Evolutionary conservation across 176 grass and related monocot genomes (phyloP).

Genomic region (Melocanna baccifera): DNA sequence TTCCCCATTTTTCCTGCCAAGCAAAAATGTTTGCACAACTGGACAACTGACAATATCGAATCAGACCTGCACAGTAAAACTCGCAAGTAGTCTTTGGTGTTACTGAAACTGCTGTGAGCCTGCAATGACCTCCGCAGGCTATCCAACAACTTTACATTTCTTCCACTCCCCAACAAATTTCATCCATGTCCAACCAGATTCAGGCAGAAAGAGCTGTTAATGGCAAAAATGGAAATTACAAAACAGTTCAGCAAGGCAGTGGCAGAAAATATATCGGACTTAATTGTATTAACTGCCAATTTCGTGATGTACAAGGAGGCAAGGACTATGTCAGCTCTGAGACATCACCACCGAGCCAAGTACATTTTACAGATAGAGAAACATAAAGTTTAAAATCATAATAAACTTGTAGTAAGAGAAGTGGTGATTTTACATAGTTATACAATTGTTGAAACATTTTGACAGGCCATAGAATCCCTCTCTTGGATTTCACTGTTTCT

Average conservation of each 20-base stretch:
- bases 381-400: not conserved
- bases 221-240: not conserved
- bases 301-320: not conserved
- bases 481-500: not conserved
- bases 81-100: slow-evolving; percentile 63
- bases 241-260: slow-evolving; percentile 11
- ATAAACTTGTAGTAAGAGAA: not conserved
- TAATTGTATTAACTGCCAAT: not conserved
- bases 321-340: not conserved
- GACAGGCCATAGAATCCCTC: not conserved
- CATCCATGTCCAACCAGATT: slow-evolving; percentile 46
- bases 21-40: slow-evolving; percentile 74
- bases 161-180: slow-evolving; percentile 40
- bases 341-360: not conserved
- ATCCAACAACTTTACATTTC: slow-evolving; percentile 54
- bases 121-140: slow-evolving; percentile 43
- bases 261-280: not conserved
- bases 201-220: slow-evolving; percentile 42
- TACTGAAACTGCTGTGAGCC: slow-evolving; percentile 52
- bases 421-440: not conserved
- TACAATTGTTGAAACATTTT: not conserved
- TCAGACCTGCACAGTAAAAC: slow-evolving; percentile 91
- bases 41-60: slow-evolving; percentile 65
- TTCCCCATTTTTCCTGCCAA: slow-evolving; percentile 37
- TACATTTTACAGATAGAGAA: not conserved